Evolutionary conservation across 2,329 filamentous ascomycete genomes (phyloP), one percentile per base, ranked within the genome.

Genomic region (Trichoderma koningii): DNA sequence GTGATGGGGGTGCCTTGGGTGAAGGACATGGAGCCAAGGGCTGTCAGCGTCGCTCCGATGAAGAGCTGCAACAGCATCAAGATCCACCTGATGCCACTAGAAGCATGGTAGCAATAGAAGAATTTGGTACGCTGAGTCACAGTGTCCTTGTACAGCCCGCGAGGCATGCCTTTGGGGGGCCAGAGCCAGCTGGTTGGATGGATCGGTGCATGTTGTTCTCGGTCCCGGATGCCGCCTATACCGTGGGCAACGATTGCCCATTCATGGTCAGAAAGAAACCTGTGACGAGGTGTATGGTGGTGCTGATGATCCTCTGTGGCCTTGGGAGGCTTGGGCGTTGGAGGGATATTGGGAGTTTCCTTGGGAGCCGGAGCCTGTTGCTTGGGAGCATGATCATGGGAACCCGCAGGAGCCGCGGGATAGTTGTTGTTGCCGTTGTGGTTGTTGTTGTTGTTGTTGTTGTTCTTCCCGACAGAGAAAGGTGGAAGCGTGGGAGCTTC

Each of bases 21-120:
- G 26, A 70, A 65, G 7, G 78, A 74, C 59, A 80, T 70, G 7
- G 82, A 79, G 5, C 82, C 82, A 12, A 85, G 77, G 5, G 82
- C 82, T 0, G 83, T 85, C 62, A 85, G 71, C 10, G 77, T 73
- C 4, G 83, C 82, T 45, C 81, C 80, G 45, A 84, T 70, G 23
- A 82, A 74, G 65, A 85, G 76, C 69, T 85, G 83, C 2, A 79
- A 42, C 6, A 84, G 70, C 78, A 85, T 79, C 38, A 84, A 72
- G 15, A 72, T 52, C 81, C 80, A 84, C 48, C 79, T 77, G 42
- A 79, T 57, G 21, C 76, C 70, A 65, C 76, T 78, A n/a, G 82
- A 70, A 1, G 75, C 48, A 66, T 82, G 79, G 64, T 81, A 84
- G 45, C 76, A 73, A 68, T 79, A 78, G 44, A 76, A 77, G 68